Conservation (phyloP, 345 rosid species). For the Syzygium grande region DNA sequence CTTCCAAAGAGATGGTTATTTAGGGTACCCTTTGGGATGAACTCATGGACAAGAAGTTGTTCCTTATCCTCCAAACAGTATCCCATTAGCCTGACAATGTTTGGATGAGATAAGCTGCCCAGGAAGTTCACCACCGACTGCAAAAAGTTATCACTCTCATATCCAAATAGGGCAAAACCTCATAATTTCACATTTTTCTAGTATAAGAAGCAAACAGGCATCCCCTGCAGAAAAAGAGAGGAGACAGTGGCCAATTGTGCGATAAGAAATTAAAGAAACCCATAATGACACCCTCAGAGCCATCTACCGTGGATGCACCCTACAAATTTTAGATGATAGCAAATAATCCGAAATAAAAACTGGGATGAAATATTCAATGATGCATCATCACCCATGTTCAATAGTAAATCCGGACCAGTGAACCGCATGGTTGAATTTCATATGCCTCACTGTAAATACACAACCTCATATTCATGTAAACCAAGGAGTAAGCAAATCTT, state of each 20-base stretch:
- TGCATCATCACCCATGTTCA: not conserved
- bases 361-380: not conserved
- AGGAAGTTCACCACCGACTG: conserved; percentile 8
- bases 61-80: not conserved
- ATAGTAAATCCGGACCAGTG: not conserved
- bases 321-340: not conserved
- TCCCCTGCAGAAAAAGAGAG: not conserved
- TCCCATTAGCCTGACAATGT: not conserved
- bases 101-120: conserved; percentile 7
- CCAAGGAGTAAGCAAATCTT: not conserved
- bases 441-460: not conserved
- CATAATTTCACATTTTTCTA: not conserved
- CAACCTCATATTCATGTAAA: not conserved
- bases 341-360: not conserved
- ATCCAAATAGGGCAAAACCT: not conserved
- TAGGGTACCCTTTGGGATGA: conserved; percentile 9
- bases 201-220: not conserved
- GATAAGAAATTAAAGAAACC: not conserved
- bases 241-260: not conserved
- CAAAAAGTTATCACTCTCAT: not conserved
- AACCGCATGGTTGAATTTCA: not conserved
- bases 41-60: conserved; percentile 14
- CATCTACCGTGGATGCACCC: not conserved
- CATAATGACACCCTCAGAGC: not conserved
- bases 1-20: conserved; percentile 11